Conservation (phyloP, 331 rosid genomes). For the Dryas integrifolia region DNA sequence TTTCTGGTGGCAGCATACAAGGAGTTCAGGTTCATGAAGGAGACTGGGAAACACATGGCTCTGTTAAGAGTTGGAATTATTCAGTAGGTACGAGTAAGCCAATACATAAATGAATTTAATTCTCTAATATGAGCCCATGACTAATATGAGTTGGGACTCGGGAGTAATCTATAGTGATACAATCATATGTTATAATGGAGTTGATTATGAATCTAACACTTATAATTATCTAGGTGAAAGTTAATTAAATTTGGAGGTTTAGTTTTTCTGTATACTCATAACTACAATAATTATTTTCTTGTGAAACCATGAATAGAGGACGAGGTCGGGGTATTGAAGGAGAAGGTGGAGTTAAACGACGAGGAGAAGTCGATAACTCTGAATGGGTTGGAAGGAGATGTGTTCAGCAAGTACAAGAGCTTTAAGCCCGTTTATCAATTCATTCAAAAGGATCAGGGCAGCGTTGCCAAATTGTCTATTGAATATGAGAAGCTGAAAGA, state of each 20-base stretch:
- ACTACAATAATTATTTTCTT: too few species aligned
- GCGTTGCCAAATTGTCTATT: slow-evolving; percentile 20
- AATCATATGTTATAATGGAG: too few species aligned
- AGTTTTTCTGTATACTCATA: too few species aligned
- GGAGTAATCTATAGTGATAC: too few species aligned
- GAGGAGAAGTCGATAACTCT: slow-evolving; percentile 26
- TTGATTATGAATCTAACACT: too few species aligned
- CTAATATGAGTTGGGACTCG: too few species aligned
- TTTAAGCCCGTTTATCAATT: slow-evolving; percentile 30
- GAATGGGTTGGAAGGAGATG: slow-evolving; percentile 38
- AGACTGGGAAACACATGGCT: slow-evolving; percentile 51
- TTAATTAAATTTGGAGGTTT: too few species aligned
- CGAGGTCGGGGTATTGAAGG: slow-evolving; percentile 30
- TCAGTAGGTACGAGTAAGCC: slow-evolving; percentile 27
- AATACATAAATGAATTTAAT: background rate
- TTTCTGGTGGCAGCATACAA: slow-evolving; percentile 22
- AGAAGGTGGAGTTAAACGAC: slow-evolving; percentile 40
- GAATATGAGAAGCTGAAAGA: slow-evolving; percentile 46
- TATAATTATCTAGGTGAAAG: too few species aligned
- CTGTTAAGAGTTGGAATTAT: slow-evolving; percentile 46
- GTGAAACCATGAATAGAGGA: slow-evolving; percentile 21
- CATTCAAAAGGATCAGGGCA: slow-evolving; percentile 35
- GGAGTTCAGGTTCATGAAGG: slow-evolving; percentile 49
- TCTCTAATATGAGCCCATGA: too few species aligned
- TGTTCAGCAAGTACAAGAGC: slow-evolving; percentile 41